These are phyloP conservation scores for Gremmenia infestans DNA, from an alignment of 2,329 filamentous ascomycete genomes.

Conservation along the genomic window DNA sequence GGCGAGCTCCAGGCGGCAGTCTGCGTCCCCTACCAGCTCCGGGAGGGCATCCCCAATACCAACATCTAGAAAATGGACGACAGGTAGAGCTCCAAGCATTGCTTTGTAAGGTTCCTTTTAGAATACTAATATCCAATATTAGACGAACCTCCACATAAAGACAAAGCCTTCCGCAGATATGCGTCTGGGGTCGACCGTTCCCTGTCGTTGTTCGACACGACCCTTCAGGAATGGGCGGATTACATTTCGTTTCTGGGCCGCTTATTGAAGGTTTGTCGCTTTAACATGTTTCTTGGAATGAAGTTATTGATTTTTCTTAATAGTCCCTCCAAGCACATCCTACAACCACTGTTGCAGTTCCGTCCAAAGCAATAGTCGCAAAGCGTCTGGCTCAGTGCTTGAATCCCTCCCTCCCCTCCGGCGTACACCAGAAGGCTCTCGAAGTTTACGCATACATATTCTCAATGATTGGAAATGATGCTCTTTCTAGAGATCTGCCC, in stretches of 20 bases:
- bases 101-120: background rate
- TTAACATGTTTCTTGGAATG: slow-evolving; percentile 6
- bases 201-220: slow-evolving; percentile 83
- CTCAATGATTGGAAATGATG: slow-evolving; percentile 73
- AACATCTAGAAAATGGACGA: slow-evolving; percentile 69
- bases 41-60: slow-evolving; percentile 74
- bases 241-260: slow-evolving; percentile 96
- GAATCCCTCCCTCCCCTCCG: slow-evolving; percentile 86
- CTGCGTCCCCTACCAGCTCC: slow-evolving; percentile 75
- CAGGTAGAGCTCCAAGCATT: slow-evolving; percentile 49
- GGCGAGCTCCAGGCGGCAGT: slow-evolving; percentile 49
- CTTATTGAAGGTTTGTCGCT: slow-evolving; percentile 67
- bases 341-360: slow-evolving; percentile 64
- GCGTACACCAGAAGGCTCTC: slow-evolving; percentile 94
- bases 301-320: slow-evolving; percentile 25
- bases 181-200: slow-evolving; percentile 82
- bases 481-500: slow-evolving; percentile 73
- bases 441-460: slow-evolving; percentile 94
- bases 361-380: slow-evolving; percentile 76
- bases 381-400: slow-evolving; percentile 93
- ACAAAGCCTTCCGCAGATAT: slow-evolving; percentile 80
- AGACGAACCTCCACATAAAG: slow-evolving; percentile 55
- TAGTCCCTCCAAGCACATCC: slow-evolving; percentile 87
- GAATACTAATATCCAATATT: background rate
- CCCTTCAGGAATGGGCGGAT: slow-evolving; percentile 97